These are phyloP conservation scores for Cyclotella kingstonii DNA, from an alignment of 108 stramenopile species.

Conservation along the genomic window DNA sequence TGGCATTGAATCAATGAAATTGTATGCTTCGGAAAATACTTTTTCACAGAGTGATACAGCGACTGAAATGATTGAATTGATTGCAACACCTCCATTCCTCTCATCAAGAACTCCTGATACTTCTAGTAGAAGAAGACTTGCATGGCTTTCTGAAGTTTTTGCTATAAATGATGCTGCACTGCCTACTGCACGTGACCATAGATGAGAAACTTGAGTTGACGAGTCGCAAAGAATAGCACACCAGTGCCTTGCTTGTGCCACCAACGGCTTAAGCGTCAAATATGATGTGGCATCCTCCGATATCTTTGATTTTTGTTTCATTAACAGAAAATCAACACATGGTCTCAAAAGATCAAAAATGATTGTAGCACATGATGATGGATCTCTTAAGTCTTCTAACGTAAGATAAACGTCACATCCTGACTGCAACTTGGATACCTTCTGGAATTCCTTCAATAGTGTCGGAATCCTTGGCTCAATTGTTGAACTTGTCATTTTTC, in stretches of 20 bases:
- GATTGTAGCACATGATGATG: constrained; percentile 20
- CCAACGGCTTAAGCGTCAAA: constrained; percentile 18
- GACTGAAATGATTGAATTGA: constrained; percentile 39
- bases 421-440: constrained; percentile 26
- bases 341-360: constrained; percentile 23
- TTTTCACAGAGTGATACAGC: constrained; percentile 30
- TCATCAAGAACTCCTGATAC: constrained; percentile 45
- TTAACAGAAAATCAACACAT: constrained; percentile 18
- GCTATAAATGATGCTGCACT: constrained; percentile 24
- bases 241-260: constrained; percentile 39
- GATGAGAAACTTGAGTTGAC: constrained; percentile 19
- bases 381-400: constrained; percentile 22
- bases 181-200: constrained; percentile 44
- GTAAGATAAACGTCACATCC: constrained; percentile 29
- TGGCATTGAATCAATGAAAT: constrained; percentile 22
- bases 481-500: neutral
- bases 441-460: constrained; percentile 37
- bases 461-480: neutral
- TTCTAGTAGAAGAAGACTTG: constrained; percentile 39
- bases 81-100: constrained; percentile 18
- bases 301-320: constrained; percentile 3
- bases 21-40: constrained; percentile 26
- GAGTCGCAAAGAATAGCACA: constrained; percentile 29
- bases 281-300: constrained; percentile 16
- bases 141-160: constrained; percentile 23